A percentile compares a stretch with the other conserved stretches of the same genome.
Evolutionary conservation across 140 eudicot species (phyloP).

Genomic region (Flaveria floridana): DNA sequence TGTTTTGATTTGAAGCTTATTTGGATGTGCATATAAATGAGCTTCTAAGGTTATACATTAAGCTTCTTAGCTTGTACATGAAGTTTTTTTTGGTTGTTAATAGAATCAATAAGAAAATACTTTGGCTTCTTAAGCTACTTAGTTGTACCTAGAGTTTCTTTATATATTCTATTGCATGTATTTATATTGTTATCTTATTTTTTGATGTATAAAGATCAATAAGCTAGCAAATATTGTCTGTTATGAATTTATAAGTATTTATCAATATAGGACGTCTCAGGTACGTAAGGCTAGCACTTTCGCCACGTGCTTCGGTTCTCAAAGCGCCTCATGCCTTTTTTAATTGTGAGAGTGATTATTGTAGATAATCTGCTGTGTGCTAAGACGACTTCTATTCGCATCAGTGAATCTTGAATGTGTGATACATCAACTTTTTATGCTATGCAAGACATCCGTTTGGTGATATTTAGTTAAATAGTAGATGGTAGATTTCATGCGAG

Average conservation of each 20-base stretch:
- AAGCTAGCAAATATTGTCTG: not conserved
- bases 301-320: no score
- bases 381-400: not conserved
- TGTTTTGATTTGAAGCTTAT: not conserved
- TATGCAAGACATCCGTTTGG: not conserved
- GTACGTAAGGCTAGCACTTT: no score
- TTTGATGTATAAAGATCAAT: no score
- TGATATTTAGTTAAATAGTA: not conserved
- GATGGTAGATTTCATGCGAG: not conserved
- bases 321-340: no score
- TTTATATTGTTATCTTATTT: not conserved
- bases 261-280: not conserved
- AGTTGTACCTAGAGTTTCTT: no score
- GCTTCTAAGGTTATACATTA: not conserved
- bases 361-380: not conserved
- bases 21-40: not conserved
- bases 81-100: not conserved
- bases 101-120: no score
- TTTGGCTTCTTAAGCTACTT: no score
- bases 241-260: no score
- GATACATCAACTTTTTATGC: conserved; percentile 4
- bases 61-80: not conserved
- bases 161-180: no score
- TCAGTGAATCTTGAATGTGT: not conserved
- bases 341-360: not conserved